Percentiles rank a stretch among this genome's conserved stretches.
Conservation (phyloP, 176 grass and related monocot species). For the Panicum miliaceum region DNA sequence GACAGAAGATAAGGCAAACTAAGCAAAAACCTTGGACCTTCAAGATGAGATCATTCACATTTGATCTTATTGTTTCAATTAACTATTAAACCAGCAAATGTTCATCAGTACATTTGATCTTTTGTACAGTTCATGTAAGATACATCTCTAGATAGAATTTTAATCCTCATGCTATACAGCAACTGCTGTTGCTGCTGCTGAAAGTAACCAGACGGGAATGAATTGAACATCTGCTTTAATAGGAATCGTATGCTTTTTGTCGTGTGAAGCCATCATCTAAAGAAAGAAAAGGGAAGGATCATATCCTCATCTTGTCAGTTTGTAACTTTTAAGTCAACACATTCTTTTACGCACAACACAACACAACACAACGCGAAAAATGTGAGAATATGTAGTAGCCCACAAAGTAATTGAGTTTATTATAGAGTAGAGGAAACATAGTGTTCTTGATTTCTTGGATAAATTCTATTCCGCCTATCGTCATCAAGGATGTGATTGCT, state of each 20-base stretch:
- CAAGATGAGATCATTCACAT: not conserved
- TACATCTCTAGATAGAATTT: not conserved
- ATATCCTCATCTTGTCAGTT: constrained; percentile 28
- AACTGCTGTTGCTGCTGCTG: not conserved
- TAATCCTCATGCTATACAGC: not conserved
- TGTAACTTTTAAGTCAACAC: constrained; percentile 28
- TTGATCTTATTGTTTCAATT: not conserved
- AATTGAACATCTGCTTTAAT: constrained; percentile 29
- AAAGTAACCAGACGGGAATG: constrained; percentile 27
- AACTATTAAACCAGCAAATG: not conserved
- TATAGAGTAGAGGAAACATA: constrained; percentile 5
- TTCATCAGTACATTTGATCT: not conserved
- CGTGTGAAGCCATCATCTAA: not conserved
- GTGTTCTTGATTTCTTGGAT: not conserved
- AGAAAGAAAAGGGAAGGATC: constrained; percentile 28
- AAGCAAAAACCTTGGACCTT: not conserved
- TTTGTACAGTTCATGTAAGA: constrained; percentile 16
- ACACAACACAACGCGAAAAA: not conserved
- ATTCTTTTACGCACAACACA: constrained; percentile 31
- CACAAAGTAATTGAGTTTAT: constrained; percentile 17
- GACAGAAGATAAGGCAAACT: too few species aligned
- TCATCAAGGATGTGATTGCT: not conserved
- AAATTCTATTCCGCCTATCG: not conserved
- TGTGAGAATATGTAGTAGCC: constrained; percentile 20
- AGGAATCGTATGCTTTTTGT: constrained; percentile 36